These are phyloP conservation scores for Boletus sp. DNA, from an alignment of 1,284 basidiomycete species.

Conservation along the genomic window DNA sequence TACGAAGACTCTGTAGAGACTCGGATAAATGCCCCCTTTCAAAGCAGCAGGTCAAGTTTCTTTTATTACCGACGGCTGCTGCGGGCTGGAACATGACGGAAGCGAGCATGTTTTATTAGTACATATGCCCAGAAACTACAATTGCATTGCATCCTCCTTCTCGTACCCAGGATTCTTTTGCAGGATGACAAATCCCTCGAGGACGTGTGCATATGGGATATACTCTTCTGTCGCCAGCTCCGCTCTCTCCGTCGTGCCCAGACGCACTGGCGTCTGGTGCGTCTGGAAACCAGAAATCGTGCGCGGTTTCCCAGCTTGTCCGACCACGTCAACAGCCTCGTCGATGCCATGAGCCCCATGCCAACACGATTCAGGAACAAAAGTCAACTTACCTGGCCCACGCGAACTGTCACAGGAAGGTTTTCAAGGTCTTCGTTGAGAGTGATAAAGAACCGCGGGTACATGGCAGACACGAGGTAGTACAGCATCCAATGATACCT, in stretches of 20 bases:
- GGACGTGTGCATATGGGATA: constrained; percentile 83
- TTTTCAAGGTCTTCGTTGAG: constrained; percentile 88
- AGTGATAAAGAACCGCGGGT: constrained; percentile 96
- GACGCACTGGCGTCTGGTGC: constrained; percentile 90
- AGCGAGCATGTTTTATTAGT: constrained; percentile 5
- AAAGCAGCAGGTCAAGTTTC: background rate
- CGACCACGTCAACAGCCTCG: constrained; percentile 84
- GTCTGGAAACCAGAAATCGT: constrained; percentile 97
- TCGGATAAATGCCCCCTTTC: background rate
- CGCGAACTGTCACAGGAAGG: constrained; percentile 88
- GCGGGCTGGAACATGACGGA: background rate
- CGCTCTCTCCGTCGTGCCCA: constrained; percentile 90
- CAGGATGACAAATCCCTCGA: constrained; percentile 88
- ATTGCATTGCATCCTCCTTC: constrained; percentile 77
- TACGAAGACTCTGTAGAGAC: too few relatives aligned
- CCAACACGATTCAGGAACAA: background rate
- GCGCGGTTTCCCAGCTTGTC: constrained; percentile 87
- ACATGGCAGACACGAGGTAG: constrained; percentile 94
- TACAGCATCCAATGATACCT: constrained; percentile 99
- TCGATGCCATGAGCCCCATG: constrained; percentile 2
- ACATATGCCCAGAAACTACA: constrained; percentile 37
- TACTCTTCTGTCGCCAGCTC: constrained; percentile 97
- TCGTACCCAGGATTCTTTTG: constrained; percentile 86
- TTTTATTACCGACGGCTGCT: background rate
- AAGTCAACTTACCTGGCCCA: constrained; percentile 69